Evolutionary conservation across 352 stramenopile species (phyloP).

Genomic region (Phytophthora rubi): DNA sequence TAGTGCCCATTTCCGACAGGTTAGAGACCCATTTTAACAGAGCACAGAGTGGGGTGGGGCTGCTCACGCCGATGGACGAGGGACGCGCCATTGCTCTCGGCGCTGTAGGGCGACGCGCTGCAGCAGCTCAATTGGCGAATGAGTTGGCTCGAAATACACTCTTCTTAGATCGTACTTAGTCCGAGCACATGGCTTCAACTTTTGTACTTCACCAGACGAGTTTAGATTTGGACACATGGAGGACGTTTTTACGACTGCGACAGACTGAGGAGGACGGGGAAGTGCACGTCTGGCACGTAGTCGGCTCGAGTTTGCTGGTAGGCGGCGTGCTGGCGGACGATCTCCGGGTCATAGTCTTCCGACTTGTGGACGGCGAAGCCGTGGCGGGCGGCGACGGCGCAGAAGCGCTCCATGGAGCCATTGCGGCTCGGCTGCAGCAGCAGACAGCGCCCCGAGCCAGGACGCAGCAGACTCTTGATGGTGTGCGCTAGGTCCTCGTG

Average conservation of each 20-base stretch:
- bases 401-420: slow-evolving; percentile 83
- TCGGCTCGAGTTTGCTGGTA: slow-evolving; percentile 46
- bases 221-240: slow-evolving; percentile 6
- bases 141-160: slow-evolving; percentile 27
- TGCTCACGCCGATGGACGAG: slow-evolving; percentile 26
- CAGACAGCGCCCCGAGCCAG: slow-evolving; percentile 54
- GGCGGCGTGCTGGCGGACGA: slow-evolving; percentile 42
- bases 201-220: neutral
- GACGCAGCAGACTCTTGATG: slow-evolving; percentile 62
- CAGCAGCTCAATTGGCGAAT: slow-evolving; percentile 17
- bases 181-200: slow-evolving; percentile 23
- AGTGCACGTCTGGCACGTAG: slow-evolving; percentile 78
- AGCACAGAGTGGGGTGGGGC: neutral
- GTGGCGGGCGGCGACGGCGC: slow-evolving; percentile 44
- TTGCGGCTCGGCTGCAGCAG: slow-evolving; percentile 78
- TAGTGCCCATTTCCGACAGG: neutral
- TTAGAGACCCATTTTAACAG: slow-evolving; percentile 1
- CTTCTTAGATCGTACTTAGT: slow-evolving; percentile 24
- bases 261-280: slow-evolving; percentile 63
- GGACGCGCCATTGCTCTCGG: slow-evolving; percentile 30
- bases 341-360: slow-evolving; percentile 51
- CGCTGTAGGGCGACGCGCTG: neutral
- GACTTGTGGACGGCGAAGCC: slow-evolving; percentile 46
- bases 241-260: slow-evolving; percentile 9
- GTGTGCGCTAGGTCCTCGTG: slow-evolving; percentile 77